Base-by-base conservation (phyloP, 371 early-diverging fungal species). In the Mucor lusitanicus region DNA sequence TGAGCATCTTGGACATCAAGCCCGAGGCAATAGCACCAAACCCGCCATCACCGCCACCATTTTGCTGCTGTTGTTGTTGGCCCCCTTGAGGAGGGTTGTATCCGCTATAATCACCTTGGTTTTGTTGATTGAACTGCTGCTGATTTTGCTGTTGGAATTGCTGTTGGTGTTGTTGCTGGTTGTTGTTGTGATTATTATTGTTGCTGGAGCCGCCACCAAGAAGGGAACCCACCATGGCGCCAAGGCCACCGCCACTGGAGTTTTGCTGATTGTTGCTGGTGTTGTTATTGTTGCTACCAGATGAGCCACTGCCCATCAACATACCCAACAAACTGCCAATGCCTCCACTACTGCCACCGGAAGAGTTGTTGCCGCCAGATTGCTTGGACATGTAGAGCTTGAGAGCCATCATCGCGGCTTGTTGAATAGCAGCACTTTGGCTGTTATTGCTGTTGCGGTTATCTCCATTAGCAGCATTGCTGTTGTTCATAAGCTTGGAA, bases 351-450 rank as follows among this genome's bases (percentile, higher is more conserved):
- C 40, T 63, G 21, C 67, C 48, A 23, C 64, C 65, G 40, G 74
- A 64, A 50, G 59, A 59, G 19, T 67, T 59, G 19, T 23, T 44
- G 28, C 74, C 75, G 19, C 68, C 68, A 1, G 59, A 72, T 58
- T 81, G 80, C 68, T 83, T 80, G 57, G 78, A 68, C 68, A 79
- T 74, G 58, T 81, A 86, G 48, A 86, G 44, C 64, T 84, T 81
- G 19, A 76, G 68, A 56, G 83, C 85, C 82, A 80, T 85, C 64
- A 77, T 79, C 32, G 81, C 78, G 27, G 86, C 86, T 48, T 68
- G 69, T 62, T 86, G 82, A 54, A 86, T 58, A 25, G 83, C 77
- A 8, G 71, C 42, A 69, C 72, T 80, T 60, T 76, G 72, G 3
- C 33, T 58, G 21, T 56, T 30, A n/a, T 40, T 54, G 9, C 44